Percentiles rank a stretch among this genome's conserved stretches.
phyloP scores from a whole-genome alignment of 2,329 filamentous ascomycete genomes.

The Thermothelomyces thermophilus region DNA sequence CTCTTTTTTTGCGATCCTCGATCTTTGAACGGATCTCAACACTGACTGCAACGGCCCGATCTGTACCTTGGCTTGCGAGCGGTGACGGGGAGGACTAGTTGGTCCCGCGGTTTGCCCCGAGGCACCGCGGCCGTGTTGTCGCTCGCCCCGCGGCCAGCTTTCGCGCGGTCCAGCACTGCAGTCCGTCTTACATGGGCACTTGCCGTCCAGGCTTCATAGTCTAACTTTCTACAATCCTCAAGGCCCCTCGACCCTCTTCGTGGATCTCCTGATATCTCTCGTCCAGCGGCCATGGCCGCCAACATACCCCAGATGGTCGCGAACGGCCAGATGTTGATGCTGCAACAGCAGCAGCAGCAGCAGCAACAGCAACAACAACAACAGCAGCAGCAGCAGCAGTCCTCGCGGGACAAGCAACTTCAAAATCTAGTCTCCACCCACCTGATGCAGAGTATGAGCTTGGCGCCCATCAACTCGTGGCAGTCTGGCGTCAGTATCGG shows the following conservation, averaged over 20 bases:
- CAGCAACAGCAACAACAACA: conserved; percentile 15
- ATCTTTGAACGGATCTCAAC: background rate
- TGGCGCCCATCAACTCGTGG: conserved; percentile 28
- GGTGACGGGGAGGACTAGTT: background rate
- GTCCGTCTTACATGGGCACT: background rate
- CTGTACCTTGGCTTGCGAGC: background rate
- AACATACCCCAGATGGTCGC: conserved; percentile 53
- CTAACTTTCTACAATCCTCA: background rate
- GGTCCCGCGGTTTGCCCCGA: conserved; percentile 2
- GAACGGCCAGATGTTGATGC: conserved; percentile 39
- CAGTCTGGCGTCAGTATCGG: conserved; percentile 28
- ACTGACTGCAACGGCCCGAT: background rate
- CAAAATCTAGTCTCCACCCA: conserved; percentile 17
- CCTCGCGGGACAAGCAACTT: conserved; percentile 9
- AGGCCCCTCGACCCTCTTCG: no score
- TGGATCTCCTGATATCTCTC: no score
- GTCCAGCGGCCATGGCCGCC: conserved; percentile 49
- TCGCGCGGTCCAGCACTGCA: background rate
- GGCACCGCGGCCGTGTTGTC: background rate
- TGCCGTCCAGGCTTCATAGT: background rate
- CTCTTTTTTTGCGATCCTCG: background rate
- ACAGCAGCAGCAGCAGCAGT: conserved; percentile 5
- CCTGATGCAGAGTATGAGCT: conserved; percentile 23
- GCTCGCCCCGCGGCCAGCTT: background rate
- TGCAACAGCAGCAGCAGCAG: conserved; percentile 33